Evolutionary conservation across 192 early-diverging fungal species (phyloP), one percentile per base, ranked within the genome.

Genomic region (Ramicandelaber brevisporus): DNA sequence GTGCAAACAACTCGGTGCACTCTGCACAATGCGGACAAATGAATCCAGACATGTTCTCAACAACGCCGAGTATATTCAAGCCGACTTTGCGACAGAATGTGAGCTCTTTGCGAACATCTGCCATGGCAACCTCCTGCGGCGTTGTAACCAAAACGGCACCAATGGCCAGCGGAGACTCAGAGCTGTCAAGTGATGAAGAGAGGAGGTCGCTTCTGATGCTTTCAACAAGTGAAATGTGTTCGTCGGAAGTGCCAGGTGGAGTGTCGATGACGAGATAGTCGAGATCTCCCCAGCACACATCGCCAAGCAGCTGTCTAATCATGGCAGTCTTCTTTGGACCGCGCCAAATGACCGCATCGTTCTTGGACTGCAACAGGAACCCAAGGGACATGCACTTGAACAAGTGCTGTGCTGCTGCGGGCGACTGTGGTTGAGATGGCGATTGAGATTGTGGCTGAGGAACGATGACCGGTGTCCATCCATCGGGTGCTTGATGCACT

Each of bases 301-400:
- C 87, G 19, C 76, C 63, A 30, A 98, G 47, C 33, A 98, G 95
- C 53, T 89, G 92, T 36, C 80, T 81, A 47, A 98, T 98, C 70
- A 98, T 84, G 5, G 85, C 87, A 50, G 77, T 93, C 64, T 98
- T 98, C 44, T 98, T 98, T 17, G 93, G 85, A 2, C 93, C 93
- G 21, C 88, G 65, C 93, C 93, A 98, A 13, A 98, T 83, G 8
- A 98, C 82, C 14, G 93, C 82, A 36, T 89, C 73, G 39, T 90
- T 69, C 33, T 73, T 75, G 41, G 63, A 72, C 20, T 63, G 65
- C 29, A 98, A 57, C 44, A 98, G 61, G 31, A 95, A 98, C 22
- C 80, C 88, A 26, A 98, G 85, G 3, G 88, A 93, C 92, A 98
- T 98, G 29, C 84, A 88, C 10, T 60, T n/a, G n/a, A n/a, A n/a